phyloP scores from a whole-genome alignment of 208 protist species.

The Acanthamoeba sp. region DNA sequence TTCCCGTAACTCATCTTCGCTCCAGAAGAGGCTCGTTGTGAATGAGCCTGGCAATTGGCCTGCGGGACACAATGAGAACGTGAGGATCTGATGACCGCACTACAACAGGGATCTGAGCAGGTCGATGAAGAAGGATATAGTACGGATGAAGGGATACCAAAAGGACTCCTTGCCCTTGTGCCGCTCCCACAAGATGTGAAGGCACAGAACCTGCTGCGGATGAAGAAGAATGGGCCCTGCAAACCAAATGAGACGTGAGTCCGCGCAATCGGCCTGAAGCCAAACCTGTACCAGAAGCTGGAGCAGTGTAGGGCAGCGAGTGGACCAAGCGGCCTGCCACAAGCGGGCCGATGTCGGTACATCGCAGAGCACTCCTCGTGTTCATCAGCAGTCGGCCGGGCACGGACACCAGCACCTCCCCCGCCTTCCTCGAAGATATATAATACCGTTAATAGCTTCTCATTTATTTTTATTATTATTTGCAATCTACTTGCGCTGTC shows the following conservation, averaged over 20 bases:
- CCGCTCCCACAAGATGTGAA: slow-evolving; percentile 38
- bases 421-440: background rate
- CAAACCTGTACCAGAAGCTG: background rate
- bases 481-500: too few relatives aligned
- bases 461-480: slow-evolving; percentile 12
- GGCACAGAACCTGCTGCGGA: slow-evolving; percentile 10
- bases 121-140: background rate
- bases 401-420: slow-evolving; percentile 31
- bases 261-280: background rate
- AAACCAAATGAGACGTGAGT: background rate
- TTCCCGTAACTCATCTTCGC: background rate
- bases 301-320: slow-evolving; percentile 21
- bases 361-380: slow-evolving; percentile 30
- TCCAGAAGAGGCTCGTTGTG: background rate
- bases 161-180: slow-evolving; percentile 17
- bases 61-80: background rate
- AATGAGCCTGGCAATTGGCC: slow-evolving; percentile 3
- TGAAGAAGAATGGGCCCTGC: background rate
- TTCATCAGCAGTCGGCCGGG: slow-evolving; percentile 33
- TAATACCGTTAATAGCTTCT: background rate
- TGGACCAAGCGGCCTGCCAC: slow-evolving; percentile 8
- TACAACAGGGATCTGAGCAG: too few relatives aligned
- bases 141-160: slow-evolving; percentile 64
- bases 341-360: background rate
- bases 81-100: background rate